Percentiles rank a stretch among this genome's conserved stretches.
Conservation (phyloP, 768 basidiomycete genomes). For the Arthromyces matolae region DNA sequence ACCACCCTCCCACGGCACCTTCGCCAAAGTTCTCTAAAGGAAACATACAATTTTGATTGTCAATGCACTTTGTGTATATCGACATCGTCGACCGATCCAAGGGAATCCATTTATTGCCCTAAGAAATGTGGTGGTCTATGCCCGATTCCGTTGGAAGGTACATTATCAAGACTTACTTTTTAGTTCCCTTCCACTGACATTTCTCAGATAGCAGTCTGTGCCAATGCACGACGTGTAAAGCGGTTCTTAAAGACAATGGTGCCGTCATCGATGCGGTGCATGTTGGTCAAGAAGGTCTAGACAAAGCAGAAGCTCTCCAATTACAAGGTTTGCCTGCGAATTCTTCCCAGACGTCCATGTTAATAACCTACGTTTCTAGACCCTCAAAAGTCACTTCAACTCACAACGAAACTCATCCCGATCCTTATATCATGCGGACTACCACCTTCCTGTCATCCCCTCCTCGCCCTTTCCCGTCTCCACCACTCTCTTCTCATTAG, state of each 20-base stretch:
- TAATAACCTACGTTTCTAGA: constrained; percentile 37
- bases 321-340: too few species aligned
- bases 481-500: constrained; percentile 64
- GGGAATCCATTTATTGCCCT: constrained; percentile 69
- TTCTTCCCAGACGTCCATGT: too few species aligned
- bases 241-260: constrained; percentile 44
- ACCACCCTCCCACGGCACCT: constrained; percentile 59
- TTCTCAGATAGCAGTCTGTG: constrained; percentile 46
- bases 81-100: constrained; percentile 42
- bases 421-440: constrained; percentile 57
- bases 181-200: too few species aligned
- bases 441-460: constrained; percentile 69
- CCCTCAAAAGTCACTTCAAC: constrained; percentile 48
- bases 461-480: constrained; percentile 70
- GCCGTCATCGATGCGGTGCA: constrained; percentile 60
- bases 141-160: constrained; percentile 59
- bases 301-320: constrained; percentile 66
- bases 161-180: neutral
- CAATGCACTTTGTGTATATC: constrained; percentile 58
- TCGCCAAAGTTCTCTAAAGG: constrained; percentile 55
- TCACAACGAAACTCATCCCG: constrained; percentile 63
- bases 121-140: constrained; percentile 65
- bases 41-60: constrained; percentile 81
- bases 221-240: constrained; percentile 54
- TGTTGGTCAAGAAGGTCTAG: constrained; percentile 69